Conservation (phyloP, 1,284 basidiomycete genomes). For the Neonothopanus nambi region DNA sequence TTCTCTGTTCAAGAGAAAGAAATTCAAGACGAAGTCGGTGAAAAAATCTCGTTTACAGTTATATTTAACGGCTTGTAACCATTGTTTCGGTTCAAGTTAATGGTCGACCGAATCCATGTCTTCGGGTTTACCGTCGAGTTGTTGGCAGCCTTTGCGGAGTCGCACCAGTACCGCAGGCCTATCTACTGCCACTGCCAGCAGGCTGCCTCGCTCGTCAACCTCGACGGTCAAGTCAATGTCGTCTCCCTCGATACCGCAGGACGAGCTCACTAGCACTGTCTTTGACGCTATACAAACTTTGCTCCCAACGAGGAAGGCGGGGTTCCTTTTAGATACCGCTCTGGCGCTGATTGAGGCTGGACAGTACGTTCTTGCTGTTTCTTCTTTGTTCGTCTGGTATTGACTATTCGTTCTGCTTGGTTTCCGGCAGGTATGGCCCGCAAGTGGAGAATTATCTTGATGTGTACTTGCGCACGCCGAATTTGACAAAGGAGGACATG, state of each 20-base stretch:
- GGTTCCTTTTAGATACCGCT: constrained; percentile 59
- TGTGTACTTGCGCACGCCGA: constrained; percentile 61
- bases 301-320: constrained; percentile 49
- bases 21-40: no score
- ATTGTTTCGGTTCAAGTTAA: constrained; percentile 1
- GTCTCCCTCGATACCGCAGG: constrained; percentile 21
- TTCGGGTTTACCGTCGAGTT: neutral
- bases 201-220: neutral
- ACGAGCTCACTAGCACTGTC: constrained; percentile 61
- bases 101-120: neutral
- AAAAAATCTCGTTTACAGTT: no score
- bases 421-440: constrained; percentile 50
- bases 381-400: neutral
- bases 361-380: constrained; percentile 33
- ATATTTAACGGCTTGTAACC: neutral
- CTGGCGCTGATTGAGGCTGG: constrained; percentile 55
- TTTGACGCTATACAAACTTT: constrained; percentile 54
- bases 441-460: constrained; percentile 66
- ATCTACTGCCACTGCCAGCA: neutral
- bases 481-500: constrained; percentile 49
- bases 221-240: constrained; percentile 3
- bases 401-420: constrained; percentile 3
- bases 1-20: no score
- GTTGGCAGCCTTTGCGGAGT: neutral
- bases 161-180: neutral